Conservation (phyloP, 352 stramenopile species). For the Phytopythium chamaehyphon region DNA sequence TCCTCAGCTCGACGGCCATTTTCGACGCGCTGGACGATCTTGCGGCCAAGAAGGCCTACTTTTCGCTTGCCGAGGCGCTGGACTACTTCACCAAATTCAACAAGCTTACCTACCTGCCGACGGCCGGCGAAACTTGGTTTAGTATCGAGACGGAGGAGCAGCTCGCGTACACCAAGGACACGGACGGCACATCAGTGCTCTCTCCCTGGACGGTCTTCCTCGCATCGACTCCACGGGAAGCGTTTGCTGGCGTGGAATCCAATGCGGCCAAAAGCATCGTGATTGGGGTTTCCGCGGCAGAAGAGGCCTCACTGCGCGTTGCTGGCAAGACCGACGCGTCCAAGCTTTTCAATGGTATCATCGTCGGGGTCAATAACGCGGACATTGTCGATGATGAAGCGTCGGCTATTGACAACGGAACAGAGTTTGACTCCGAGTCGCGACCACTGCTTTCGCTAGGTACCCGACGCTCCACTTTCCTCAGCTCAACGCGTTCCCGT, state of each 20-base stretch:
- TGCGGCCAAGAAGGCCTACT: slow-evolving; percentile 61
- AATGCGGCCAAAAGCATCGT: slow-evolving; percentile 70
- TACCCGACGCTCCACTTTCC: slow-evolving; percentile 29
- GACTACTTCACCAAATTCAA: slow-evolving; percentile 65
- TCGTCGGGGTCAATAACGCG: slow-evolving; percentile 61
- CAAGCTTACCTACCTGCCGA: slow-evolving; percentile 59
- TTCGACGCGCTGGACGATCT: slow-evolving; percentile 62
- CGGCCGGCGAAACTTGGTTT: slow-evolving; percentile 73
- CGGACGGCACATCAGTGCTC: slow-evolving; percentile 52
- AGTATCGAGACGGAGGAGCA: slow-evolving; percentile 83
- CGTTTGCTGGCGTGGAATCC: slow-evolving; percentile 13
- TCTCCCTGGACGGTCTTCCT: slow-evolving; percentile 80
- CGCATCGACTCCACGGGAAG: slow-evolving; percentile 41
- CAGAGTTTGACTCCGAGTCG: slow-evolving; percentile 29
- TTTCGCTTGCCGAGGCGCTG: slow-evolving; percentile 71
- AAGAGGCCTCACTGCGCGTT: slow-evolving; percentile 65
- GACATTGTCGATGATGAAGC: slow-evolving; percentile 26
- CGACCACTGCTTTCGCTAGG: slow-evolving; percentile 41
- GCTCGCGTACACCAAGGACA: slow-evolving; percentile 72
- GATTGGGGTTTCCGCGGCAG: slow-evolving; percentile 56
- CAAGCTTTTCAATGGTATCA: slow-evolving; percentile 63
- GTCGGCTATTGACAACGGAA: not conserved
- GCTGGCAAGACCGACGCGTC: slow-evolving; percentile 49
- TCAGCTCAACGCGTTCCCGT: slow-evolving; percentile 43
- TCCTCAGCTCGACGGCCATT: slow-evolving; percentile 65